Conservation (phyloP, 805 yeast genomes). For the Metschnikowia dekortorum region DNA sequence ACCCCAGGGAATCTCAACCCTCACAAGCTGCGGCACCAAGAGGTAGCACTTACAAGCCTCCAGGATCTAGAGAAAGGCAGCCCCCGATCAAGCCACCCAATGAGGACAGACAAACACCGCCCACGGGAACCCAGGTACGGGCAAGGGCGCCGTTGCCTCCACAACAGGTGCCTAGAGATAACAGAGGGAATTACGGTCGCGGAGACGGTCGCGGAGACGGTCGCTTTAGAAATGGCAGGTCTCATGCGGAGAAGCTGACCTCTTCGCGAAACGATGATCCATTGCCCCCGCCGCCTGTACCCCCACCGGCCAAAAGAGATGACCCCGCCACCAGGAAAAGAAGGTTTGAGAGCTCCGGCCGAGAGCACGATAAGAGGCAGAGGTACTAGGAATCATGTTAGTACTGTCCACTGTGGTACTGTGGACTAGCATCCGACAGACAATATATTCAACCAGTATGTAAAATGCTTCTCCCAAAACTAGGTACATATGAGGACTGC, state of each 20-base stretch:
- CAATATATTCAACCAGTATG: not conserved
- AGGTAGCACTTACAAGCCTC: not conserved
- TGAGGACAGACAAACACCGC: not conserved
- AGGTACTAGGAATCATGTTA: conserved; percentile 17
- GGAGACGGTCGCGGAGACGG: conserved; percentile 11
- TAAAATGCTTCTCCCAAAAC: no score
- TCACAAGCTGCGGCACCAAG: not conserved
- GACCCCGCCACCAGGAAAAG: conserved; percentile 16
- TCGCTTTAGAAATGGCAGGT: conserved; percentile 5
- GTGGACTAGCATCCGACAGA: not conserved
- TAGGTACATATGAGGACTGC: no score
- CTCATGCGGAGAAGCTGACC: not conserved
- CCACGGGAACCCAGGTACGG: not conserved
- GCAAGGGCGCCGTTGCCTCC: conserved; percentile 12
- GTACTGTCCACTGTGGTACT: not conserved
- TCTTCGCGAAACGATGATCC: conserved; percentile 9
- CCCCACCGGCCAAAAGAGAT: conserved; percentile 12
- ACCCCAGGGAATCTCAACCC: not conserved
- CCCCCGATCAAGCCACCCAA: not conserved
- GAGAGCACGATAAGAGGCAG: conserved; percentile 27
- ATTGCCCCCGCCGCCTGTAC: conserved; percentile 15
- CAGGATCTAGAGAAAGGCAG: not conserved
- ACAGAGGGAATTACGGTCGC: conserved; percentile 9
- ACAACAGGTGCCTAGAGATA: conserved; percentile 9
- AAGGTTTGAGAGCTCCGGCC: conserved; percentile 21